A percentile compares a stretch with the other conserved stretches of the same genome.
phyloP scores from a whole-genome alignment of 805 yeast species.

The Myxozyma melibiosi region DNA sequence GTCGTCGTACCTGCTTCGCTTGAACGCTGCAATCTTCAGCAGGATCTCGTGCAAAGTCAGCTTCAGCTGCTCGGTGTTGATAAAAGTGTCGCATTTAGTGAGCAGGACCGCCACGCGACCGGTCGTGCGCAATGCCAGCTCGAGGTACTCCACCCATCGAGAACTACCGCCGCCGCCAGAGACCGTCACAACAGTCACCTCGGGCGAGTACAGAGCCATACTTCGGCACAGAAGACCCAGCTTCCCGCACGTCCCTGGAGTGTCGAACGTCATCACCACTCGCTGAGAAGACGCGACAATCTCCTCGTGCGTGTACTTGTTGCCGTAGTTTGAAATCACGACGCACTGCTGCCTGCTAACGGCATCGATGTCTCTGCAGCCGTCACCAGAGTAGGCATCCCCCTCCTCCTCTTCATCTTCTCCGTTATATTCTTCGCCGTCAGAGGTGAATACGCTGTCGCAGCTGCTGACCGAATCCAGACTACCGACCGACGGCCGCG shows the following conservation, averaged over 20 bases:
- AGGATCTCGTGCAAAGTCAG: slow-evolving; percentile 18
- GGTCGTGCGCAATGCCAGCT: slow-evolving; percentile 16
- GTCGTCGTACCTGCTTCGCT: neutral
- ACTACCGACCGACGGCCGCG: neutral
- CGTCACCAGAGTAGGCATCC: neutral
- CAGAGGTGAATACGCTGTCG: neutral
- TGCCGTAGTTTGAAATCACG: slow-evolving; percentile 20
- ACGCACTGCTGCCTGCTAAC: neutral
- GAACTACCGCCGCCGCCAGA: slow-evolving; percentile 4
- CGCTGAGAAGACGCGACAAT: slow-evolving; percentile 24
- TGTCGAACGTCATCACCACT: slow-evolving; percentile 30
- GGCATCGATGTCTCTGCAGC: too few relatives aligned
- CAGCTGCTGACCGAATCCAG: slow-evolving; percentile 1
- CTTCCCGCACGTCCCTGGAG: slow-evolving; percentile 26
- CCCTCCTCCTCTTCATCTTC: neutral
- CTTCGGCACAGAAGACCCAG: slow-evolving; percentile 23
- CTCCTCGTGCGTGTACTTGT: slow-evolving; percentile 29
- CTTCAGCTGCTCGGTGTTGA: slow-evolving; percentile 16
- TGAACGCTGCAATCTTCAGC: slow-evolving; percentile 14
- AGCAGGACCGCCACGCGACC: slow-evolving; percentile 24
- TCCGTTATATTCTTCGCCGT: slow-evolving; percentile 4
- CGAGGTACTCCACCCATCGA: slow-evolving; percentile 28
- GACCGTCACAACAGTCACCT: slow-evolving; percentile 23
- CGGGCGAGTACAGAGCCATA: slow-evolving; percentile 24
- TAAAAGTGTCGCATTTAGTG: slow-evolving; percentile 26